These are phyloP conservation scores for Luffa acutangula DNA, from an alignment of 306 rosid species.

Conservation along the genomic window DNA sequence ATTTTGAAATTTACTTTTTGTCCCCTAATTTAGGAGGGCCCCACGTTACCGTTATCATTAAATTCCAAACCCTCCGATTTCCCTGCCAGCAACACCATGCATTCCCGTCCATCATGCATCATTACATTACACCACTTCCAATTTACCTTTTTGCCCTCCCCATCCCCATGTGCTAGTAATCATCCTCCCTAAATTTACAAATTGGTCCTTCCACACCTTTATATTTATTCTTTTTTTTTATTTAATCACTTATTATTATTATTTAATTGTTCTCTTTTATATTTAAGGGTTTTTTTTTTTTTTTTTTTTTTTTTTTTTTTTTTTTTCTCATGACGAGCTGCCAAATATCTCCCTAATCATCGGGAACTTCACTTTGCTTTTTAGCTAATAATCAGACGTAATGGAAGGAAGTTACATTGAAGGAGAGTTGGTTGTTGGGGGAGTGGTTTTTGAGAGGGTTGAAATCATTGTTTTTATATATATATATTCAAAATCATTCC, in stretches of 20 bases:
- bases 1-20: neutral
- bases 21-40: conserved; percentile 14
- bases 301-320: too few species aligned
- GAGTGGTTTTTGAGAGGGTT: too few species aligned
- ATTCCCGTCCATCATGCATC: neutral
- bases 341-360: neutral
- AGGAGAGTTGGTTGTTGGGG: too few species aligned
- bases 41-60: conserved; percentile 30
- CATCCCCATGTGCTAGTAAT: neutral
- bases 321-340: too few species aligned
- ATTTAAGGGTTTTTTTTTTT: too few species aligned
- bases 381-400: too few species aligned
- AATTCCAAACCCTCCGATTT: neutral
- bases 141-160: conserved; percentile 5
- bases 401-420: too few species aligned
- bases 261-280: neutral
- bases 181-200: neutral
- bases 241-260: neutral
- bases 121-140: neutral
- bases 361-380: neutral
- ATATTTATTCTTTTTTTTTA: neutral
- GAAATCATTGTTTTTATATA: too few species aligned
- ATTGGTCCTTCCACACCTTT: neutral
- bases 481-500: too few species aligned
- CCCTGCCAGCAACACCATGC: neutral